These are phyloP conservation scores for Miscanthus lutarioriparius DNA, from an alignment of 176 grass and related monocot genomes.

Conservation along the genomic window DNA sequence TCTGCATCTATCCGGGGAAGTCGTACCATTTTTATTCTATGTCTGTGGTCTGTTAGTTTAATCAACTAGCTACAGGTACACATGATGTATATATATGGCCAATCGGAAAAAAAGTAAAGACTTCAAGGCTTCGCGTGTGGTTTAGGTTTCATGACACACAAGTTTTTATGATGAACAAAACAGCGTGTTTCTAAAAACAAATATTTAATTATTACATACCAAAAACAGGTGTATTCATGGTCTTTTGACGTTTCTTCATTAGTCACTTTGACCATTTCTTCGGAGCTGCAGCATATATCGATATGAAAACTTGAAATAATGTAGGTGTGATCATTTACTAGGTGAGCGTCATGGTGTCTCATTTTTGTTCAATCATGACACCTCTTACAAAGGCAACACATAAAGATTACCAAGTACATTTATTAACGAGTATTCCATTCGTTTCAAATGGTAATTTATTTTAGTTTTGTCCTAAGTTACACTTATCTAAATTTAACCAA, in stretches of 20 bases:
- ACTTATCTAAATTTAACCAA: neutral
- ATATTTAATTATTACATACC: neutral
- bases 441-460: neutral
- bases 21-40: constrained; percentile 35
- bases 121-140: neutral
- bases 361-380: neutral
- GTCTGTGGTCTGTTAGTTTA: constrained; percentile 27
- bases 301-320: neutral
- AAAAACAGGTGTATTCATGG: neutral
- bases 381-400: too few species aligned
- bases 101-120: neutral
- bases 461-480: neutral
- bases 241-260: neutral
- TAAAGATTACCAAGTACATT: neutral
- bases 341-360: neutral
- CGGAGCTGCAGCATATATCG: neutral
- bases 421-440: neutral
- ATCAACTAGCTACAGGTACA: constrained; percentile 26
- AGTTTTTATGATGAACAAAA: neutral
- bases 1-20: constrained; percentile 20
- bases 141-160: neutral
- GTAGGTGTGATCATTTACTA: neutral
- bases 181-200: neutral
- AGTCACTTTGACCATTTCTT: neutral
- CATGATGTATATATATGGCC: neutral